Evolutionary conservation across 768 basidiomycete species (phyloP).

Genomic region (Boletus insuetus): DNA sequence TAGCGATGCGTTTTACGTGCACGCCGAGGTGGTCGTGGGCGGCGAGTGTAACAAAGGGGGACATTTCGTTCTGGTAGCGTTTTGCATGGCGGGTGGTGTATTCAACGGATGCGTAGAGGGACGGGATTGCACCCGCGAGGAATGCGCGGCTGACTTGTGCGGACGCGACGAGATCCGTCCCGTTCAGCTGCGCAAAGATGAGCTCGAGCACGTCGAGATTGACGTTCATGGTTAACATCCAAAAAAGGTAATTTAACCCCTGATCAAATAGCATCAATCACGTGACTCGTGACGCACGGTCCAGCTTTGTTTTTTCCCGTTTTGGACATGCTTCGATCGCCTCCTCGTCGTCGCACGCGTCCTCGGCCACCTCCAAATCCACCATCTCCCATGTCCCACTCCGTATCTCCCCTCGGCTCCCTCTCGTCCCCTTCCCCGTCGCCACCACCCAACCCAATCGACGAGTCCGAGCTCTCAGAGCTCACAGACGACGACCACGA

Average conservation of each 20-base stretch:
- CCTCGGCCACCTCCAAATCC: background rate
- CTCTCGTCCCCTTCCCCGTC: constrained; percentile 71
- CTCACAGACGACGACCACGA: constrained; percentile 82
- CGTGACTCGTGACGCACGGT: constrained; percentile 23
- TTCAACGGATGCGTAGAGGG: constrained; percentile 55
- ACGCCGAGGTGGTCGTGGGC: constrained; percentile 51
- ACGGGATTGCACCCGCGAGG: constrained; percentile 58
- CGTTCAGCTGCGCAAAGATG: constrained; percentile 54
- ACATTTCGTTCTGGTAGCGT: constrained; percentile 44
- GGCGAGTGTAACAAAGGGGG: constrained; percentile 60
- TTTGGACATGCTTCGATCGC: constrained; percentile 18
- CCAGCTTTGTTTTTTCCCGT: constrained; percentile 13
- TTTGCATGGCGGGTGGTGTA: constrained; percentile 59
- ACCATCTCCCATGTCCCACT: constrained; percentile 21
- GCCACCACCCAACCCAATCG: constrained; percentile 39
- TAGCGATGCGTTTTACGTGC: constrained; percentile 60
- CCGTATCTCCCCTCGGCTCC: constrained; percentile 48
- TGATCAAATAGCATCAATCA: constrained; percentile 2
- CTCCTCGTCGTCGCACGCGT: constrained; percentile 24
- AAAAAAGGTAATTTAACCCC: constrained; percentile 7
- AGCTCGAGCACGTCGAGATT: constrained; percentile 72
- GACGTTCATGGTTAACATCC: constrained; percentile 49
- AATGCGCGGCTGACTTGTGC: constrained; percentile 68
- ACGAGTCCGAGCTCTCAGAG: constrained; percentile 77
- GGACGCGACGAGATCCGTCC: constrained; percentile 53